A percentile compares a stretch with the other conserved stretches of the same genome.
These are phyloP conservation scores for Yamadazyma phyllophila DNA, from an alignment of 805 yeast species.

Conservation along the genomic window DNA sequence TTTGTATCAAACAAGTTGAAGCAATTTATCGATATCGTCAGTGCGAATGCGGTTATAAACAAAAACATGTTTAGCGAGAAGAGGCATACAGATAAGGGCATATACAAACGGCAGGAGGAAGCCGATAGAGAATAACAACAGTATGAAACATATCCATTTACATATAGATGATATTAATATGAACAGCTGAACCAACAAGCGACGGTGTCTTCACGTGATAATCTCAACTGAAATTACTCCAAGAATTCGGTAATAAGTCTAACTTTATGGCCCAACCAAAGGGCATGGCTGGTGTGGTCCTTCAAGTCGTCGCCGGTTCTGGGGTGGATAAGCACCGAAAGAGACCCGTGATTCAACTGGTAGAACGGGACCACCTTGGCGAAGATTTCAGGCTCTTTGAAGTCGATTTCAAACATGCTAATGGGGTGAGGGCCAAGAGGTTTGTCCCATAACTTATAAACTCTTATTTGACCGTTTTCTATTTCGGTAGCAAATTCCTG, in stretches of 20 bases:
- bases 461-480: constrained; percentile 38
- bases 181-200: neutral
- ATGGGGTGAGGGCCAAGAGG: constrained; percentile 61
- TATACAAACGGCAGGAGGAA: no score
- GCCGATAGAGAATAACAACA: no score
- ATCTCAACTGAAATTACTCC: neutral
- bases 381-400: constrained; percentile 45
- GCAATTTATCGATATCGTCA: neutral
- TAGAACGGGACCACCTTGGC: constrained; percentile 47
- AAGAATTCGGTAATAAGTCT: constrained; percentile 20
- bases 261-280: constrained; percentile 54
- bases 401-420: constrained; percentile 59
- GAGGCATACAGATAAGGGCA: no score
- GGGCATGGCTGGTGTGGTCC: constrained; percentile 55
- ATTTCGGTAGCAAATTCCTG: constrained; percentile 43
- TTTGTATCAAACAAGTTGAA: neutral
- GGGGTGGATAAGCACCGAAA: constrained; percentile 58
- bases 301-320: constrained; percentile 33
- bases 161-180: no score
- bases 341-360: constrained; percentile 50
- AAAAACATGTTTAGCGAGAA: neutral
- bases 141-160: no score
- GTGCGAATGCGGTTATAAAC: neutral
- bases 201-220: neutral
- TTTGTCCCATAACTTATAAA: constrained; percentile 44